These are phyloP conservation scores for Bombardia bombarda DNA, from an alignment of 495 filamentous ascomycete species.

Conservation along the genomic window DNA sequence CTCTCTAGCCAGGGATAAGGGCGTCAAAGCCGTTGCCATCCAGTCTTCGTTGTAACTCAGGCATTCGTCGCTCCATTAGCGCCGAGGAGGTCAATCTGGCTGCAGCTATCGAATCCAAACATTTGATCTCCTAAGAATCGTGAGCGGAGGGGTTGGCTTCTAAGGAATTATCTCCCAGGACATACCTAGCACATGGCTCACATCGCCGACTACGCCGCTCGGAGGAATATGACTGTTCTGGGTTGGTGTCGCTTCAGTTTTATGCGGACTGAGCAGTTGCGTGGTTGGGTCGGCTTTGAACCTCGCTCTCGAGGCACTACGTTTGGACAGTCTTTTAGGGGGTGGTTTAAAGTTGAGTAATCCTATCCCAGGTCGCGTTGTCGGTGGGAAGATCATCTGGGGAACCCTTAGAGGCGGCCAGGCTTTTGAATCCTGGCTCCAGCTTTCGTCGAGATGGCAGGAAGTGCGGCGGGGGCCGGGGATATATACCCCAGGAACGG, in stretches of 20 bases:
- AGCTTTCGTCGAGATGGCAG: not conserved
- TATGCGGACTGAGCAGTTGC: constrained; percentile 1
- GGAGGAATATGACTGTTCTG: constrained; percentile 1
- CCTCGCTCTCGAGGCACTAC: not conserved
- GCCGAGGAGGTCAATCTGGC: constrained; percentile 1
- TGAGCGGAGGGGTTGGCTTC: constrained; percentile 1
- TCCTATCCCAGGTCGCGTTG: not conserved
- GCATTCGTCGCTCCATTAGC: not conserved
- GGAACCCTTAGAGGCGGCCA: not conserved
- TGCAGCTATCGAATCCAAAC: not conserved
- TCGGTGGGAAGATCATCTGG: not conserved
- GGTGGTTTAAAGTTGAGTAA: constrained; percentile 3
- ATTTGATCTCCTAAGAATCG: constrained; percentile 2
- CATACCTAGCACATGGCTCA: constrained; percentile 2
- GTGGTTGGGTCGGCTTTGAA: constrained; percentile 1
- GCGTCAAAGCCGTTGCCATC: not conserved
- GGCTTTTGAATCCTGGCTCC: not conserved
- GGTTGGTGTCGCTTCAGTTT: constrained; percentile 1
- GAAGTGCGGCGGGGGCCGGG: not conserved
- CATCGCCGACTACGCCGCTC: not conserved
- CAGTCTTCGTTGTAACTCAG: constrained; percentile 2
- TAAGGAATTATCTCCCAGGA: constrained; percentile 2
- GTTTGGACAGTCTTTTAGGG: constrained; percentile 3
- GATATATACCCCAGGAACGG: constrained; percentile 1
- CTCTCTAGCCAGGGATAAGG: not conserved